A percentile compares a stretch with the other conserved stretches of the same genome.
Conservation (phyloP, 108 stramenopile species). For the Poteriospumella lacustris region DNA sequence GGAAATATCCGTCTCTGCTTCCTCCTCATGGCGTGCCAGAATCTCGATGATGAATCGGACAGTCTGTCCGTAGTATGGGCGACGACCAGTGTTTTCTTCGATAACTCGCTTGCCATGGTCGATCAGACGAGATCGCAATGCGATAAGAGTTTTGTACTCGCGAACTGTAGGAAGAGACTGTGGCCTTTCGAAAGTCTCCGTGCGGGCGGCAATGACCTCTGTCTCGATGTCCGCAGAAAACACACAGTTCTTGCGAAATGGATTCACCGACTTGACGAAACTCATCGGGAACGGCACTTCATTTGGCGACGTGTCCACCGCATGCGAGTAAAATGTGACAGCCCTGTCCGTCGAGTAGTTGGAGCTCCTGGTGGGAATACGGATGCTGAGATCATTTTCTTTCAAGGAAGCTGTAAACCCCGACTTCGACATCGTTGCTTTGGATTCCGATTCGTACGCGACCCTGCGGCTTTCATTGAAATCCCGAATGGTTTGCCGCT, state of each 20-base stretch:
- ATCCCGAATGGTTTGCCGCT: neutral
- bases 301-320: neutral
- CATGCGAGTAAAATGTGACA: neutral
- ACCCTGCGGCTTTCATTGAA: neutral
- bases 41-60: too few species aligned
- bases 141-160: neutral
- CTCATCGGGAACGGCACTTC: neutral
- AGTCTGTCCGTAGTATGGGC: too few species aligned
- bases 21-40: too few species aligned
- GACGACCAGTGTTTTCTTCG: too few species aligned
- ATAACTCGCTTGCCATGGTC: too few species aligned
- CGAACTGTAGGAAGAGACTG: neutral
- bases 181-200: neutral
- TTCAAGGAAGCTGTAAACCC: neutral
- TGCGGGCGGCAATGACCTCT: neutral
- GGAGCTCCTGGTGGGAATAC: neutral
- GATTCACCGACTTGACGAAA: neutral
- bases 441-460: neutral
- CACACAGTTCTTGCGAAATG: neutral
- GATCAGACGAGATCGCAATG: too few species aligned
- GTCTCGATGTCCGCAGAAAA: neutral
- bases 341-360: neutral
- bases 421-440: neutral
- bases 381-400: neutral
- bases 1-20: too few species aligned